Percentiles rank a stretch among this genome's conserved stretches.
These are phyloP conservation scores for Aureobasidium sp. DNA, from an alignment of 2,329 filamentous ascomycete species.

Conservation along the genomic window DNA sequence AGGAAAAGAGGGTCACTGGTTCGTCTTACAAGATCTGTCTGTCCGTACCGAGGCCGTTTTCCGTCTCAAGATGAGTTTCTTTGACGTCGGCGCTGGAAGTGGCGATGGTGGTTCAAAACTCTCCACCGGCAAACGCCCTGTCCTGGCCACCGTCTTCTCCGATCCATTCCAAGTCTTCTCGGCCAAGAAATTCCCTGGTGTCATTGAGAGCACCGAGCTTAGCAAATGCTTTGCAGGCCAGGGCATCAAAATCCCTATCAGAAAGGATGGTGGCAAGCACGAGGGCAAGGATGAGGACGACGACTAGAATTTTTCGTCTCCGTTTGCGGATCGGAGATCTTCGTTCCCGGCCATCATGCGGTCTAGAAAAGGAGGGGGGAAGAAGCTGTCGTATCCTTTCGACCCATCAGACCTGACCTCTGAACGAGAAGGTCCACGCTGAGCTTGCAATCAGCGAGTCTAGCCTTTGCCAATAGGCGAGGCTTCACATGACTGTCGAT, in stretches of 20 bases:
- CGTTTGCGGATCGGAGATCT: background rate
- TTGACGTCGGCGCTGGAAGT: slow-evolving; percentile 63
- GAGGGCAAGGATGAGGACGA: slow-evolving; percentile 39
- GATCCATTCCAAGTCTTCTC: slow-evolving; percentile 90
- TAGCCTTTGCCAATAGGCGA: background rate
- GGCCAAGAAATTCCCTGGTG: slow-evolving; percentile 96
- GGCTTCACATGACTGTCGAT: background rate
- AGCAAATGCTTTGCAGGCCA: slow-evolving; percentile 92
- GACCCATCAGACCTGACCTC: too few species aligned
- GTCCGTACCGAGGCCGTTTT: slow-evolving; percentile 90
- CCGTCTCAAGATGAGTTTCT: slow-evolving; percentile 69
- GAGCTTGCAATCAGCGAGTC: background rate
- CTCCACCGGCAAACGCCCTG: slow-evolving; percentile 69
- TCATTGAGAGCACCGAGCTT: slow-evolving; percentile 84
- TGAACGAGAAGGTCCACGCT: background rate
- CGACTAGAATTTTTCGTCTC: slow-evolving; percentile 21
- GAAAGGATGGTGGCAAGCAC: slow-evolving; percentile 66
- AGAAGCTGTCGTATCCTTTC: background rate
- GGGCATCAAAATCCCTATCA: slow-evolving; percentile 93
- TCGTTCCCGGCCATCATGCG: background rate
- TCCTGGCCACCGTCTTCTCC: slow-evolving; percentile 79
- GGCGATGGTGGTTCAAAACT: slow-evolving; percentile 35
- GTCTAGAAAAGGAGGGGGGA: background rate
- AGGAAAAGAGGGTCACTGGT: slow-evolving; percentile 87
- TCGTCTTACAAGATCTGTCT: slow-evolving; percentile 89